Base-by-base conservation (phyloP, 345 rosid species). In the Sonneratia alba region DNA sequence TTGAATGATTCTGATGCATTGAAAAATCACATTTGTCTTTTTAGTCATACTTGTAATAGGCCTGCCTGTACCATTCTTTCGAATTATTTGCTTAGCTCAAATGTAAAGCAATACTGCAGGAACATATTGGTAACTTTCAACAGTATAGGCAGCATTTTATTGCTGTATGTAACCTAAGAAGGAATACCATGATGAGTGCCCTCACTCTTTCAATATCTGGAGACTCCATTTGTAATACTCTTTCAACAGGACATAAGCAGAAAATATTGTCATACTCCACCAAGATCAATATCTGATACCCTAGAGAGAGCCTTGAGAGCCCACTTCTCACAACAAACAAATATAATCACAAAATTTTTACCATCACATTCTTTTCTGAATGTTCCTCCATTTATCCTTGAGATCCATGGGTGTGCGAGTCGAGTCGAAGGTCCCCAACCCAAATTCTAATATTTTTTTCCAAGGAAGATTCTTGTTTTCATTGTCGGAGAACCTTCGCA, bases 331-430 rank as follows among this genome's bases (percentile, higher is more conserved):
- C 63, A 57, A n/a, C 32, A n/a, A 57, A 57, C 27, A 22, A 57
- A 7, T 57, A 57, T 57, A 57, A 18, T 6, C 63, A n/a, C 34
- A 22, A n/a, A 8, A 57, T 11, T 1, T n/a, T 57, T 49, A 57
- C 63, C 63, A n/a, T 57, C 63, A 22, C 21, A 57, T 57, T 9
- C 13, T 57, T 22, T 22, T 57, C 63, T 57, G 32, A 32, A 83
- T 78, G 70, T 75, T 83, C 81, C 85, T 88, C 96, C 96, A 91
- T 73, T 91, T 93, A 75, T 89, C 92, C 79, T 87, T 89, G 45
- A 93, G 96, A 80, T 89, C 97, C 66, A 73, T 19, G 0, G 98
- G 90, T 40, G 80, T 80, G 47, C 97, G 91, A 56, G 83, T 84
- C 61, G 70, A 49, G 42, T 88, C 66, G 55, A 91, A 93, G 72